These are phyloP conservation scores for Pezicula rhizophila DNA, from an alignment of 2,329 filamentous ascomycete genomes.

Conservation along the genomic window DNA sequence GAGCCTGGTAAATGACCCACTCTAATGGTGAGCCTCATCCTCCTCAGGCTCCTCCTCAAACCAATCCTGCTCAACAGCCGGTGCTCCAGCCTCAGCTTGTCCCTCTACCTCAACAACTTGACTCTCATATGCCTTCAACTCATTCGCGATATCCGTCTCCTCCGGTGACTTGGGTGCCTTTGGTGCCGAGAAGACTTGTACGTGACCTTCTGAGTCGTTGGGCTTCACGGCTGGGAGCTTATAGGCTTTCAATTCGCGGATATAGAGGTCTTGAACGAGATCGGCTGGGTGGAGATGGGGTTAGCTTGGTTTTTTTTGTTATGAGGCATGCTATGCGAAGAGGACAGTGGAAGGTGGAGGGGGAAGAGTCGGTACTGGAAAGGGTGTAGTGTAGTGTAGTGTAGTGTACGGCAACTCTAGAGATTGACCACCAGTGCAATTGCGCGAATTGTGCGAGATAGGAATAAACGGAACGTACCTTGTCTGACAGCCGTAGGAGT, in stretches of 20 bases:
- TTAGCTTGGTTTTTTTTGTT: conserved; percentile 13
- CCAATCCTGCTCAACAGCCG: conserved; percentile 63
- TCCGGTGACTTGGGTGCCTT: conserved; percentile 83
- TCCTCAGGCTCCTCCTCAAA: conserved; percentile 69
- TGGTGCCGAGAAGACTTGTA: conserved; percentile 79
- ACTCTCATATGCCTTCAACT: conserved; percentile 88
- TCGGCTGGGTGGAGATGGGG: conserved; percentile 58
- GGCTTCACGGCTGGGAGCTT: conserved; percentile 81
- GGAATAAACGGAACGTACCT: conserved; percentile 19
- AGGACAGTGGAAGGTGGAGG: background rate
- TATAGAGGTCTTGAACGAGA: conserved; percentile 95
- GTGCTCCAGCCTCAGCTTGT: conserved; percentile 58
- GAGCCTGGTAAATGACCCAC: background rate
- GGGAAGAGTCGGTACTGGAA: background rate
- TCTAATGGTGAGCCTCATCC: conserved; percentile 32
- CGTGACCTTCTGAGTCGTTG: conserved; percentile 81
- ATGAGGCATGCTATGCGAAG: background rate
- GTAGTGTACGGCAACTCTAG: background rate
- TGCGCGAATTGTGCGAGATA: background rate
- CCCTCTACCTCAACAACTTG: conserved; percentile 95
- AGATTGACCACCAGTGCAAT: too few relatives aligned
- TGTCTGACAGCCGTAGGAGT: conserved; percentile 28
- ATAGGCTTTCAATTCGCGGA: conserved; percentile 93
- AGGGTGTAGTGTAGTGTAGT: too few relatives aligned
- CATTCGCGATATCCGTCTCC: conserved; percentile 86